phyloP scores from a whole-genome alignment of 345 rosid species.

The Garcia nutans region DNA sequence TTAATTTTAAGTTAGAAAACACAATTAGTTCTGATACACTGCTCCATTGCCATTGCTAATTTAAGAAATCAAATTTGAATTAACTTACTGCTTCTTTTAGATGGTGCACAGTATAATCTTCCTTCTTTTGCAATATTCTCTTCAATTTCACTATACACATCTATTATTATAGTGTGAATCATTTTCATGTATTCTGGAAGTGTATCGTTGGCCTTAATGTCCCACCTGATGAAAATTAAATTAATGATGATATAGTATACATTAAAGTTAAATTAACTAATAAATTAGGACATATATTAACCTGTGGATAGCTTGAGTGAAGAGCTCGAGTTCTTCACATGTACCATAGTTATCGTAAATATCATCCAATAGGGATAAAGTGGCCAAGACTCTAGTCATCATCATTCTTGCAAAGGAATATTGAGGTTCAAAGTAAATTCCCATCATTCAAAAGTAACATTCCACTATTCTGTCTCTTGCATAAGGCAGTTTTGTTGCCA shows the following conservation, averaged over 20 bases:
- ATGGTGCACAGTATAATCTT: background rate
- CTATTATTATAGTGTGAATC: background rate
- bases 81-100: slow-evolving; percentile 11
- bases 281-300: background rate
- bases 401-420: slow-evolving; percentile 13
- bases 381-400: background rate
- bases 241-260: no score
- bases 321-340: slow-evolving; percentile 4
- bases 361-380: slow-evolving; percentile 8
- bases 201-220: background rate
- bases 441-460: slow-evolving; percentile 13
- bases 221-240: slow-evolving; percentile 10
- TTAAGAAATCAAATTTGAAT: no score
- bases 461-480: slow-evolving; percentile 19
- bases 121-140: slow-evolving; percentile 2
- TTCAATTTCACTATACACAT: slow-evolving; percentile 14
- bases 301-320: slow-evolving; percentile 15
- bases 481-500: slow-evolving; percentile 11
- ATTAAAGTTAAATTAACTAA: background rate
- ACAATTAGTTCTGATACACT: no score
- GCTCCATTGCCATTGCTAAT: no score
- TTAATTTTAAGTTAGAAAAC: no score
- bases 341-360: slow-evolving; percentile 15
- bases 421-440: slow-evolving; percentile 19
- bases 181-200: slow-evolving; percentile 19